Evolutionary conservation across 768 basidiomycete species (phyloP).

Genomic region (Leccinum rimulosum): DNA sequence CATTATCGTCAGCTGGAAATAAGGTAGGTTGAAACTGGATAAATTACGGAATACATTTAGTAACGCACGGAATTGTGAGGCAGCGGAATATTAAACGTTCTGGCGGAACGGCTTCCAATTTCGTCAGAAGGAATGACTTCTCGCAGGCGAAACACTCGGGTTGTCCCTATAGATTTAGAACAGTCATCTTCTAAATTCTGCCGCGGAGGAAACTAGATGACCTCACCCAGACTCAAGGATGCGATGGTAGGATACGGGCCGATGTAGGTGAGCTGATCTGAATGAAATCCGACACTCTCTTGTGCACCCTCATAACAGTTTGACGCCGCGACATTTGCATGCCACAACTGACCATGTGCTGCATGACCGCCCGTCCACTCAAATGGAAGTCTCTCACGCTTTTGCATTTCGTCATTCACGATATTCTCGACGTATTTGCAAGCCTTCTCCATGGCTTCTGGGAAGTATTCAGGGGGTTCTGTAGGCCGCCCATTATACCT

Average conservation of each 20-base stretch:
- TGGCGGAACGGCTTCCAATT: constrained; percentile 51
- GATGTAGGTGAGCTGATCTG: constrained; percentile 77
- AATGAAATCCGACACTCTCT: constrained; percentile 80
- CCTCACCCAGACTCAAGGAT: constrained; percentile 72
- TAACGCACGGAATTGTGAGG: constrained; percentile 71
- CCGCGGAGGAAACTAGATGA: background rate
- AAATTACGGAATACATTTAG: background rate
- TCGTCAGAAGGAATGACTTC: constrained; percentile 74
- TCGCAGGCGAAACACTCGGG: constrained; percentile 67
- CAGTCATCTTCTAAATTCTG: background rate
- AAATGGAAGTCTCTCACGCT: constrained; percentile 55
- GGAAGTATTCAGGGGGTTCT: constrained; percentile 55
- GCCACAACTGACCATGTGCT: constrained; percentile 45
- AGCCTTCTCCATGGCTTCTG: constrained; percentile 73
- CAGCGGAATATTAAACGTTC: constrained; percentile 76
- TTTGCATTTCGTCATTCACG: constrained; percentile 69
- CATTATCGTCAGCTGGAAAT: constrained; percentile 73
- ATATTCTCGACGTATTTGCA: constrained; percentile 65
- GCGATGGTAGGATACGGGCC: constrained; percentile 87
- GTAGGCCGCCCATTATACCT: constrained; percentile 81
- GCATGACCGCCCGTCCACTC: constrained; percentile 56
- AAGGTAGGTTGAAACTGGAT: background rate
- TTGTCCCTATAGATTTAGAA: constrained; percentile 47
- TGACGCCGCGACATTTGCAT: constrained; percentile 82
- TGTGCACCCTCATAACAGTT: constrained; percentile 83